Conservation (phyloP, 148 eudicot genomes). For the Pharnaceum exiguum region DNA sequence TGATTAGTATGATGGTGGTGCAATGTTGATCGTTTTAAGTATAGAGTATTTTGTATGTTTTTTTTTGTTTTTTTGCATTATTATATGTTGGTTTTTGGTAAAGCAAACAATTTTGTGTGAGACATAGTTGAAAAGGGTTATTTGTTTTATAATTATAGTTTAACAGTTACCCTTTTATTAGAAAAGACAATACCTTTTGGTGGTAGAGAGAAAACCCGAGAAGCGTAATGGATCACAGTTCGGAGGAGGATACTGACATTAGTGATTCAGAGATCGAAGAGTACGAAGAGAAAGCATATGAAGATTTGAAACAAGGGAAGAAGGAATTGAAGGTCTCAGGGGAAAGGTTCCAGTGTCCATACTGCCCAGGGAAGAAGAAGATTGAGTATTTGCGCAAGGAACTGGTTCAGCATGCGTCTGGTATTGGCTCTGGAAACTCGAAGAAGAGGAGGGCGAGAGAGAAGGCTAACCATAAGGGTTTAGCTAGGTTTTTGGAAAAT, state of each 20-base stretch:
- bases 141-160: too few relatives aligned
- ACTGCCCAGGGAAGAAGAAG: conserved; percentile 72
- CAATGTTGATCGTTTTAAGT: too few relatives aligned
- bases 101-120: too few relatives aligned
- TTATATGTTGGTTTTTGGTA: too few relatives aligned
- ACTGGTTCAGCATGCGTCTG: conserved; percentile 80
- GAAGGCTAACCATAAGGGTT: conserved; percentile 76
- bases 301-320: conserved; percentile 61
- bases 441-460: conserved; percentile 74
- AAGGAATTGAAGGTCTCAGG: conserved; percentile 47
- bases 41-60: too few relatives aligned
- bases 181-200: too few relatives aligned
- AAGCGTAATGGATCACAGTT: conserved; percentile 43
- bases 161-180: too few relatives aligned
- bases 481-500: conserved; percentile 63
- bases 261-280: conserved; percentile 82
- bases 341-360: conserved; percentile 69
- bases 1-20: too few relatives aligned
- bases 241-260: conserved; percentile 70
- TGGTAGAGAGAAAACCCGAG: not conserved
- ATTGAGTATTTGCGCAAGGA: conserved; percentile 60
- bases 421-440: conserved; percentile 60
- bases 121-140: too few relatives aligned
- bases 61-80: too few relatives aligned
- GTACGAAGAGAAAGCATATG: conserved; percentile 51